Evolutionary conservation across 164 flowering plant species (phyloP).

Genomic region (Umbellularia californica): DNA sequence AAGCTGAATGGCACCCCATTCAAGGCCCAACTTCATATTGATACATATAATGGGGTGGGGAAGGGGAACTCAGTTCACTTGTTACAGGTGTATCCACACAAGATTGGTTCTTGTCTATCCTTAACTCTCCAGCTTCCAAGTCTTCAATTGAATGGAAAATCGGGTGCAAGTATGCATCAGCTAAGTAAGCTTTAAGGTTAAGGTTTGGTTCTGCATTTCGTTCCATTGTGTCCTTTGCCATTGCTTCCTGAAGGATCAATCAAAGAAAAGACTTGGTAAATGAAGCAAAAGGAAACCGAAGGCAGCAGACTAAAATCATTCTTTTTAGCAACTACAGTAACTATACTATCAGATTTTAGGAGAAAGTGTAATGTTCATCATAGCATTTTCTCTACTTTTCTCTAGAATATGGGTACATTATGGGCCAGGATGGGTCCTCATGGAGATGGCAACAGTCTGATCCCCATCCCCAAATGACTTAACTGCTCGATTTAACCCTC

Average conservation of each 20-base stretch:
- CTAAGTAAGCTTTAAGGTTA: conserved; percentile 59
- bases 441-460: too few relatives aligned
- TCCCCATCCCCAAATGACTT: too few relatives aligned
- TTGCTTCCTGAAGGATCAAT: conserved; percentile 67
- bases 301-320: neutral
- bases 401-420: too few relatives aligned
- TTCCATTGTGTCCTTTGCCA: conserved; percentile 74
- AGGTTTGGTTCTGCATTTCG: conserved; percentile 48
- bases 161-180: conserved; percentile 94
- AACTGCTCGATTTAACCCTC: too few relatives aligned
- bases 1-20: neutral
- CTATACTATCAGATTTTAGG: too few relatives aligned
- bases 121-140: conserved; percentile 53
- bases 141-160: conserved; percentile 67
- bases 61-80: conserved; percentile 47
- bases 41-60: conserved; percentile 47
- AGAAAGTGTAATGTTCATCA: too few relatives aligned
- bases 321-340: too few relatives aligned
- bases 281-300: neutral
- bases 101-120: conserved; percentile 54
- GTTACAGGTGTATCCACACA: conserved; percentile 20
- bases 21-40: conserved; percentile 27
- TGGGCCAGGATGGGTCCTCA: too few relatives aligned
- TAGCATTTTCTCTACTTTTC: too few relatives aligned
- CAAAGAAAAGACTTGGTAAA: neutral